Percentiles rank a stretch among this genome's conserved stretches.
Evolutionary conservation across 768 basidiomycete genomes (phyloP).

Genomic region (Leccinellum albellum): DNA sequence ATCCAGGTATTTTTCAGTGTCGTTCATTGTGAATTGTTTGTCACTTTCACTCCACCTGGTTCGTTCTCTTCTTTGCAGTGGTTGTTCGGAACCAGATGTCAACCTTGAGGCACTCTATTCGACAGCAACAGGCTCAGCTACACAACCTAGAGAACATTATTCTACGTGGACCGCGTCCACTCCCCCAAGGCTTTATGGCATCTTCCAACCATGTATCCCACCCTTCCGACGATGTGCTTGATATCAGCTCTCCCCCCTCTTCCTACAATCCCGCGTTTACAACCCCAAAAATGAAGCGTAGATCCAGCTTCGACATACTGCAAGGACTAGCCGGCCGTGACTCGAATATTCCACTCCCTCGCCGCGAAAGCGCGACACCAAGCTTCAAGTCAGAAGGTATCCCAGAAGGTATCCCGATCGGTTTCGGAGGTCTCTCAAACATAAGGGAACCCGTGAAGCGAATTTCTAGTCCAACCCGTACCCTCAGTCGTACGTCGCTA

Average conservation of each 20-base stretch:
- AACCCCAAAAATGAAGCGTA: conserved; percentile 50
- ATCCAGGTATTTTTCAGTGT: conserved; percentile 52
- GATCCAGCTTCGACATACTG: conserved; percentile 71
- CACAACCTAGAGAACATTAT: conserved; percentile 66
- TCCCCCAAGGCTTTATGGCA: conserved; percentile 38
- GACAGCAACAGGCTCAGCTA: conserved; percentile 80
- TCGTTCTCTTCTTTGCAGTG: conserved; percentile 44
- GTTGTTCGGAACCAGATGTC: conserved; percentile 77
- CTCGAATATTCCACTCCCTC: conserved; percentile 67
- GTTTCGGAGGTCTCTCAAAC: conserved; percentile 41
- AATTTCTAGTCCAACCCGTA: conserved; percentile 68
- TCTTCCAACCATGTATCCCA: conserved; percentile 37
- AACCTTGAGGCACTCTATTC: conserved; percentile 74
- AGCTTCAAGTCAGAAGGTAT: conserved; percentile 51
- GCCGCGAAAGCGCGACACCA: conserved; percentile 43
- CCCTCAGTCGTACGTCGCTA: conserved; percentile 67
- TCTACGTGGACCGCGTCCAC: conserved; percentile 62
- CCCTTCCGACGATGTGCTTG: conserved; percentile 33
- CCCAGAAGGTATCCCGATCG: conserved; percentile 68
- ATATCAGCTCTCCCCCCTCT: conserved; percentile 30
- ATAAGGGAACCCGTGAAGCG: conserved; percentile 46
- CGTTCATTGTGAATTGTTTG: conserved; percentile 20
- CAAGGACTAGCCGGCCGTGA: conserved; percentile 72
- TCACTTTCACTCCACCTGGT: conserved; percentile 22
- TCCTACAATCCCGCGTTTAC: conserved; percentile 33